Percentiles rank a stretch among this genome's conserved stretches.
These are phyloP conservation scores for Neurospora sp. DNA, from an alignment of 495 filamentous ascomycete species.

Conservation along the genomic window DNA sequence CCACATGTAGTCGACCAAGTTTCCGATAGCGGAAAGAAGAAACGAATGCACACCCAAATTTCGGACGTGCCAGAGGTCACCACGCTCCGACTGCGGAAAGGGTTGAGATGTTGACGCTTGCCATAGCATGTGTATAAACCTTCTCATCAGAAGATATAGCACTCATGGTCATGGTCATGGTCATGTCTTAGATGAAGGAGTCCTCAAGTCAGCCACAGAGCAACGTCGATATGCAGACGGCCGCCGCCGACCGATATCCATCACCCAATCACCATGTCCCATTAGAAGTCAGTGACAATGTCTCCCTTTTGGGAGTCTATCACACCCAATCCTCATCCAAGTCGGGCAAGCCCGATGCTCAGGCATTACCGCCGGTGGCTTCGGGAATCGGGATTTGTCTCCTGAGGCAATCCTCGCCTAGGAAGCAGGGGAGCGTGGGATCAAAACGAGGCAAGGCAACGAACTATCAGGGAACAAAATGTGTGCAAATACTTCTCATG, in stretches of 20 bases:
- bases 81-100: neutral
- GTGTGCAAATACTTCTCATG: neutral
- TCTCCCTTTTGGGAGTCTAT: neutral
- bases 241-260: neutral
- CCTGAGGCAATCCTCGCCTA: neutral
- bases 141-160: neutral
- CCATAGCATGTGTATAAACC: neutral
- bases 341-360: neutral
- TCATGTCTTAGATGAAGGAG: neutral
- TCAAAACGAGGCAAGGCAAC: neutral
- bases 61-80: too few relatives aligned
- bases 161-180: neutral
- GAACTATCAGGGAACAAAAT: neutral
- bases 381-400: neutral
- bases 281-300: neutral
- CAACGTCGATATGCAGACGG: neutral
- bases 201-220: neutral
- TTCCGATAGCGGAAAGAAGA: neutral
- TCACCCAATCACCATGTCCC: neutral
- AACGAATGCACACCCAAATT: neutral
- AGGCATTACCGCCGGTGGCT: neutral
- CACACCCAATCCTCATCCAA: neutral
- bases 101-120: neutral
- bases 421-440: neutral
- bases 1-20: neutral